phyloP scores from a whole-genome alignment of 1,284 basidiomycete genomes.

The Ceratobasidium sp. region DNA sequence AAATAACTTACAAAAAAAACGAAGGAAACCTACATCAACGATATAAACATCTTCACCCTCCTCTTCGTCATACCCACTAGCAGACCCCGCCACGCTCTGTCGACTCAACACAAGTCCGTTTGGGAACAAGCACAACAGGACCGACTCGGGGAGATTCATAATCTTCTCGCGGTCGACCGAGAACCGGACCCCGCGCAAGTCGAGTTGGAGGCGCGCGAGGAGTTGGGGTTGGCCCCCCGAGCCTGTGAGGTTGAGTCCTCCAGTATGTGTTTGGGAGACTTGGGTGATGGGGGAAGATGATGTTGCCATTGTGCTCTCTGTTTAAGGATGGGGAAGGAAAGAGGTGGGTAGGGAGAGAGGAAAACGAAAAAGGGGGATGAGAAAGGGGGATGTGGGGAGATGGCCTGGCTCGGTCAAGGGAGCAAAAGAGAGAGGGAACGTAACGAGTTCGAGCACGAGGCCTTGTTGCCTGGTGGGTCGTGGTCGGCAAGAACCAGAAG shows the following conservation, averaged over 20 bases:
- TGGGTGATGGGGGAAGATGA: slow-evolving; percentile 87
- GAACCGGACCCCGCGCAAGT: slow-evolving; percentile 91
- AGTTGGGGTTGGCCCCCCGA: slow-evolving; percentile 74
- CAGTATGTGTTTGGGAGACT: slow-evolving; percentile 81
- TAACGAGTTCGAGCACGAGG: slow-evolving; percentile 4
- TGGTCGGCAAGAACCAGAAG: background rate
- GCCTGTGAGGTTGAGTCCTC: slow-evolving; percentile 62
- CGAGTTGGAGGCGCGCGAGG: slow-evolving; percentile 88
- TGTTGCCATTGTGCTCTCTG: slow-evolving; percentile 57
- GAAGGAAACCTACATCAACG: slow-evolving; percentile 77
- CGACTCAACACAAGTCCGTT: slow-evolving; percentile 95
- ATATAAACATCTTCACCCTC: slow-evolving; percentile 95
- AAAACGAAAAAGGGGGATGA: too few species aligned
- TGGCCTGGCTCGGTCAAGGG: background rate
- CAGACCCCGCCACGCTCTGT: slow-evolving; percentile 72
- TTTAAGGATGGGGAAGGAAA: background rate
- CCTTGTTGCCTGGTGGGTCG: background rate
- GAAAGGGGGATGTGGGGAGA: too few species aligned
- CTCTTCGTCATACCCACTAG: slow-evolving; percentile 81
- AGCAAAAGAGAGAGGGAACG: background rate
- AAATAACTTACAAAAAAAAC: background rate
- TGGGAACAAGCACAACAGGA: slow-evolving; percentile 95
- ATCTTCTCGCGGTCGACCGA: slow-evolving; percentile 97
- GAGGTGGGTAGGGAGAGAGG: background rate
- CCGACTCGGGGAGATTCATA: slow-evolving; percentile 98